phyloP scores from a whole-genome alignment of 768 basidiomycete genomes.

The Mycena capillaripes region DNA sequence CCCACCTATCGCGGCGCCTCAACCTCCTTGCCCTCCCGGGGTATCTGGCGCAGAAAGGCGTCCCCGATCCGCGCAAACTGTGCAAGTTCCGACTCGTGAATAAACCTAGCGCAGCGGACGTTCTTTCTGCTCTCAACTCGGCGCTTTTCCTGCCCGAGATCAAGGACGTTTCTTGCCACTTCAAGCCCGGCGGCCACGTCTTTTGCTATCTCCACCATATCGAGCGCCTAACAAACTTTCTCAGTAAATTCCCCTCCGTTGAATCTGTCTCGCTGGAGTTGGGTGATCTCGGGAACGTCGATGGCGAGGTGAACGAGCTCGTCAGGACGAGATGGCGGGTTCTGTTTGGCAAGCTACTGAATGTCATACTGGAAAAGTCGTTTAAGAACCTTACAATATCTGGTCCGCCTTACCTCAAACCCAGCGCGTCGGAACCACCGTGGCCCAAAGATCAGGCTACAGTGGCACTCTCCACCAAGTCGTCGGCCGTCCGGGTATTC shows the following conservation, averaged over 20 bases:
- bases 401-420: constrained; percentile 1
- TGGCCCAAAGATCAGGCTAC: background rate
- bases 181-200: constrained; percentile 5
- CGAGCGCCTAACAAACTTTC: constrained; percentile 17
- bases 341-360: background rate
- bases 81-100: constrained; percentile 16
- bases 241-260: constrained; percentile 3
- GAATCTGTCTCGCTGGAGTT: constrained; percentile 1
- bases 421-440: background rate
- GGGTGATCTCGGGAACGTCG: background rate
- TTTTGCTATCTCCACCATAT: constrained; percentile 22
- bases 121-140: constrained; percentile 18
- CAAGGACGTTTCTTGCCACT: constrained; percentile 10
- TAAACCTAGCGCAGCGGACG: background rate
- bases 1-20: constrained; percentile 18
- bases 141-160: constrained; percentile 3
- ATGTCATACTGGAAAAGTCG: constrained; percentile 11
- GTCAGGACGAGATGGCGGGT: background rate
- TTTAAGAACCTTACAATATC: background rate
- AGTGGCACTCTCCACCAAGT: background rate
- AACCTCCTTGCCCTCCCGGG: constrained; percentile 23
- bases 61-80: background rate
- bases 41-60: constrained; percentile 1
- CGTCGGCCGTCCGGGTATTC: no score
- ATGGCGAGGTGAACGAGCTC: constrained; percentile 1